Evolutionary conservation across 495 filamentous ascomycete genomes (phyloP), one percentile per base, ranked within the genome.

Genomic region (Penicillium cinerascens): DNA sequence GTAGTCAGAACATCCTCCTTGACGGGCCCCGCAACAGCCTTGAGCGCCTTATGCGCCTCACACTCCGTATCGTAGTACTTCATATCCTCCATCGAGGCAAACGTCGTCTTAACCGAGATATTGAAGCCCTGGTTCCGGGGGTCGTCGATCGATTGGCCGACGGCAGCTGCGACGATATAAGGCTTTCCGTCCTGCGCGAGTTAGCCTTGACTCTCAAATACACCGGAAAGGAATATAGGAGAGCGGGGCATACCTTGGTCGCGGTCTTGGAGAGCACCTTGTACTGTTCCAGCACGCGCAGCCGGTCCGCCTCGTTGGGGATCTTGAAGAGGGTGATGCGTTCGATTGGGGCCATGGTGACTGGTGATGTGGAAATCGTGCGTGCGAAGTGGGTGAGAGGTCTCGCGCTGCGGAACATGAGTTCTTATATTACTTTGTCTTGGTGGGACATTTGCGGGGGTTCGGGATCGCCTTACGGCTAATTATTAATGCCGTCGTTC

Each of bases 21-120:
- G 0, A 69, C 66, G 6, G 77, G 54, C 1, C 33, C 55, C 2
- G 43, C 58, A 11, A 73, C 67, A 49, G 73, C 74, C 77, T 86
- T 88, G 36, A 88, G 67, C 41, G 63, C 71, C 48, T 69, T 68
- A 52, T 89, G 86, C 15, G 84, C 85, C 50, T 74, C 71, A 61
- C 84, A 87, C 51, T 81, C 75, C 5, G 51, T 61, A 66, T 90
- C 86, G 58, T 87, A 90, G 64, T 81, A 89, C 56, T 82, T 67
- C 81, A 89, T 83, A 66, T 89, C 87, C 9, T 83, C 85, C 46
- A 83, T 42, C 36, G 61, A 81, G 6, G 76, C 75, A 54, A 90
- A 89, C 38, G 75, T 76, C 45, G 75, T 78, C 59, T 80, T 76
- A 11, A 79, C 77, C 8, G 78, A 73, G 36, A 89, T 48, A 6